Base-by-base conservation (phyloP, 169 alveolate species). In the Besnoitia besnoiti region DNA sequence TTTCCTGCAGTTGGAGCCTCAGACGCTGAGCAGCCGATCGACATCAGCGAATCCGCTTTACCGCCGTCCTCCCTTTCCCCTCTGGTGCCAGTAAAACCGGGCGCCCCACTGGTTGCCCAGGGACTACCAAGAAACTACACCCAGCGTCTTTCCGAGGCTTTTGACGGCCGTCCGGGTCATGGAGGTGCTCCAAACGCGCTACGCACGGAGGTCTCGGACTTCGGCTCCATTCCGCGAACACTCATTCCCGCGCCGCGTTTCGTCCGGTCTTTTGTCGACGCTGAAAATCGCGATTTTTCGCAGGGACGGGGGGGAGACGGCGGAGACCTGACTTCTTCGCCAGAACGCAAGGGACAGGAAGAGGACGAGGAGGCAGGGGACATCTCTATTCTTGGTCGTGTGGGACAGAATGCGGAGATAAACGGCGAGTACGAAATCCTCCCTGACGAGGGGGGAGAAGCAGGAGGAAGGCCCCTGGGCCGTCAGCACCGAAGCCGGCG, bases 361-460 rank as follows among this genome's bases (percentile, higher is more conserved):
- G 67, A 5, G 30, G 7, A 1, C 33, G 30, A 55, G 3, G 67
- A 5, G 30, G 7, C 67, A 16, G 46, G n/a, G n/a, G n/a, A 73
- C 46, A 42, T 77, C 35, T 77, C 87, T 51, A 42, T 77, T 4
- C 55, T 77, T 10, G 87, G 87, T 16, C 87, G 87, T 5, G 55
- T 77, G 30, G 87, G 87, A 16, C 61, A 77, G 59, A 77, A 77
- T 39, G 49, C 87, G 61, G 87, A 77, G 40, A 77, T 77, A 39
- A 77, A 77, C 87, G 87, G 87, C 37, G 61, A 77, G 59, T 77
- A 77, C 87, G 55, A 2, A 39, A 14, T 77, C 27, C 8, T 76
- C 51, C 30, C 37, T 14, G 40, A 77, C 0, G 55, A 39, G 39
- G 39, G 46, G 21, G 42, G n/a, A 67, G n/a, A 67, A 30, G 14